Base-by-base conservation (phyloP, 192 early-diverging fungal genomes). In the Rhizoclosmatium sp. region DNA sequence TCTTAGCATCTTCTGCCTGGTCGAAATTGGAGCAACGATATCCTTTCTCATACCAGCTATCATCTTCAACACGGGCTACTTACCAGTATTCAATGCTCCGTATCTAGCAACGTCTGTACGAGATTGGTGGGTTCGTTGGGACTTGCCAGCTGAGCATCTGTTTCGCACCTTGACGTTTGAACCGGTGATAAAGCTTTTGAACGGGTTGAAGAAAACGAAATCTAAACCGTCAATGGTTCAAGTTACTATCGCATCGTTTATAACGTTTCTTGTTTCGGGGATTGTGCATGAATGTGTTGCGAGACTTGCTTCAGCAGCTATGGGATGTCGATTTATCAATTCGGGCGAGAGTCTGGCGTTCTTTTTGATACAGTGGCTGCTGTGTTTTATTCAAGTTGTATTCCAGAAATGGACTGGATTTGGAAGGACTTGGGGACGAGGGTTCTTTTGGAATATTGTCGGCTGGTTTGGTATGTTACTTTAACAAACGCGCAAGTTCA, bases 81-180 rank as follows among this genome's bases (percentile, higher is more conserved):
- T 16, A 21, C 70, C 70, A 21, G 19, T 58, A 4, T 44, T 72
- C 10, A 23, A 72, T 59, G 70, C 70, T 1, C 70, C 70, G 10
- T 72, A 72, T 45, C 21, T 58, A 41, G 7, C 49, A 44, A 72
- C 49, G 14, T 58, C 49, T 31, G 5, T 58, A 2, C 70, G 51
- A 9, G 70, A 72, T 58, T 72, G 51, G 51, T 54, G 51, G 51
- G 5, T 1, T 54, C 51, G 51, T 16, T 54, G 51, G 51, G 51
- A 69, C 14, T 39, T 40, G 47, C 68, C 14, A 3, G 31, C 31
- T 31, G 31, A 31, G 31, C 31, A 31, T 31, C 31, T 31, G 31
- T 31, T 69, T 4, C 68, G 47, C 48, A 2, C 19, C 19, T n/a
- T 69, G 10, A 46, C 46, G 2, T 69, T 69, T 47, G 14, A 12